These are phyloP conservation scores for Lipomyces sp. DNA, from an alignment of 805 yeast genomes.

Conservation along the genomic window DNA sequence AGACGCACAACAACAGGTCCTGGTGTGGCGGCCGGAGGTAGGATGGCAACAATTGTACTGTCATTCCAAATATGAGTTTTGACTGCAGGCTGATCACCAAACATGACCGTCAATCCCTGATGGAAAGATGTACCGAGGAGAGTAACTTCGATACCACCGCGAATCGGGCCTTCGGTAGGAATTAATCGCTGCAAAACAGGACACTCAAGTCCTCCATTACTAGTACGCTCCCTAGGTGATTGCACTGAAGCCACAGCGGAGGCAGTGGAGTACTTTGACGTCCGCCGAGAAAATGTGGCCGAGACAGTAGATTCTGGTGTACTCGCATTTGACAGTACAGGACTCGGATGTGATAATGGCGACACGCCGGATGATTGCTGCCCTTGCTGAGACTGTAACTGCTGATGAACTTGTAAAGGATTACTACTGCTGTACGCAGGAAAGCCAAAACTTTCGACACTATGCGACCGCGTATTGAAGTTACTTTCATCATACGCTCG, in stretches of 20 bases:
- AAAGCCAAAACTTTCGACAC: conserved; percentile 34
- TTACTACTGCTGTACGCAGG: conserved; percentile 33
- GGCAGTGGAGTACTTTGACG: conserved; percentile 2
- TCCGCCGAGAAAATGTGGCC: not conserved
- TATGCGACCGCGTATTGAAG: conserved; percentile 31
- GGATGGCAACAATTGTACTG: conserved; percentile 86
- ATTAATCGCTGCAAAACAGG: conserved; percentile 84
- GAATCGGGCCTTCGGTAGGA: conserved; percentile 92
- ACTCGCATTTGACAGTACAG: conserved; percentile 15
- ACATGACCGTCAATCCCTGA: conserved; percentile 79
- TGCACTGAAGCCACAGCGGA: conserved; percentile 7
- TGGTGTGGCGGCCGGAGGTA: conserved; percentile 87
- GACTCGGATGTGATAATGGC: conserved; percentile 27
- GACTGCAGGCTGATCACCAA: conserved; percentile 60
- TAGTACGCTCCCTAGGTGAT: conserved; percentile 1
- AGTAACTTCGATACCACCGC: conserved; percentile 97
- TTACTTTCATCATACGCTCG: conserved; percentile 24
- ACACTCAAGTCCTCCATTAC: conserved; percentile 10
- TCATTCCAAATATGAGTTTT: conserved; percentile 97
- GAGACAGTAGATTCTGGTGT: conserved; percentile 28
- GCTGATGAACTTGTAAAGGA: conserved; percentile 16
- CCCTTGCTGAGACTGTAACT: conserved; percentile 2
- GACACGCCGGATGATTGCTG: conserved; percentile 12
- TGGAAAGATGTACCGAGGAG: conserved; percentile 84
- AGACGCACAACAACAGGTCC: conserved; percentile 94